Conservation (phyloP, 108 stramenopile species). For the Cyclotella kingstonii region DNA sequence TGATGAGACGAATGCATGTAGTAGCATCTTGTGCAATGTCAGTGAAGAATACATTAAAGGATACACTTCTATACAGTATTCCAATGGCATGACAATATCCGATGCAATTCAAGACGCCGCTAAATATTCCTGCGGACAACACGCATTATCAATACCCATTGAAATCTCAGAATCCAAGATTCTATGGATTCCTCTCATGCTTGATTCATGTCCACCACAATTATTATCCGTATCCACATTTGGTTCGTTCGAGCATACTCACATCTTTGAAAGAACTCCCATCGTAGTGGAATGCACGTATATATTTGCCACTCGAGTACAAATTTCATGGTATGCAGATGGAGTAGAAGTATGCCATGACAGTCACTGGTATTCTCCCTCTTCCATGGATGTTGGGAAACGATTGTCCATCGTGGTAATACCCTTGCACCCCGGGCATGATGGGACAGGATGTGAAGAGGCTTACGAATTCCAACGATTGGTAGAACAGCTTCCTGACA, state of each 20-base stretch:
- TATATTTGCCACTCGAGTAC: constrained; percentile 44
- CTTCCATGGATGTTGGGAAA: constrained; percentile 33
- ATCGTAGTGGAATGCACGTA: constrained; percentile 43
- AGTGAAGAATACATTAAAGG: too few relatives aligned
- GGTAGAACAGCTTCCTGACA: constrained; percentile 26
- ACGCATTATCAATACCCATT: constrained; percentile 21
- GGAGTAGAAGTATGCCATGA: constrained; percentile 21
- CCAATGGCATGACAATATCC: constrained; percentile 6
- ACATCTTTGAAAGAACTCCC: constrained; percentile 55
- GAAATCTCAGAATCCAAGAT: background rate
- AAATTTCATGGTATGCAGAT: constrained; percentile 67
- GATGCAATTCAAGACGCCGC: constrained; percentile 17
- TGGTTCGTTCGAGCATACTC: constrained; percentile 48
- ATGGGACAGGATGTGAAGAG: constrained; percentile 33
- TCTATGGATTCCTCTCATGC: constrained; percentile 21
- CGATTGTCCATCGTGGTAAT: constrained; percentile 22
- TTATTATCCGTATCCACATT: constrained; percentile 55
- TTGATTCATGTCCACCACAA: constrained; percentile 58
- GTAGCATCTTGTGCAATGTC: too few relatives aligned
- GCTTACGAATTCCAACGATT: constrained; percentile 30
- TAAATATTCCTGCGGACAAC: constrained; percentile 1
- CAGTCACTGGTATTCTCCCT: constrained; percentile 24
- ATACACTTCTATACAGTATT: constrained; percentile 8
- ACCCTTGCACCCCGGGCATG: constrained; percentile 34
- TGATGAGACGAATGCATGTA: too few relatives aligned